Evolutionary conservation across 441 rosid species (phyloP).

Genomic region (Croton setiger): DNA sequence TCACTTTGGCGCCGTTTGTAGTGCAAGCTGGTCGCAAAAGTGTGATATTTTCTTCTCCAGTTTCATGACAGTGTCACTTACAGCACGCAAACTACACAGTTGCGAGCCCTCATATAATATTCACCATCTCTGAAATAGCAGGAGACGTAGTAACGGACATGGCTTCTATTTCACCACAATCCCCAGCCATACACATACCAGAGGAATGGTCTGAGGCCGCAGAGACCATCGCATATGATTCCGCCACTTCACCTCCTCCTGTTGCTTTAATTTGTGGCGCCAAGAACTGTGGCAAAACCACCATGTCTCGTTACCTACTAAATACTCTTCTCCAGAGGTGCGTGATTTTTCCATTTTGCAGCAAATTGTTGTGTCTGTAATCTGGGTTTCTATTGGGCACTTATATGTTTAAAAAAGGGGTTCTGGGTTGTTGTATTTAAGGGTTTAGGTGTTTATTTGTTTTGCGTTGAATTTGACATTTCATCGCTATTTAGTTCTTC

Average conservation of each 20-base stretch:
- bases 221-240: constrained; percentile 43
- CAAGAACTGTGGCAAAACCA: constrained; percentile 79
- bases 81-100: not conserved
- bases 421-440: not conserved
- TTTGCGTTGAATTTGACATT: constrained; percentile 7
- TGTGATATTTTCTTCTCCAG: not conserved
- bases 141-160: constrained; percentile 1
- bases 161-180: constrained; percentile 24
- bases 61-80: not conserved
- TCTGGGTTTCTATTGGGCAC: not conserved
- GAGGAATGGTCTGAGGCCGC: constrained; percentile 77
- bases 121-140: not conserved
- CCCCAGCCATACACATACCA: constrained; percentile 42
- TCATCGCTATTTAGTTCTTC: not conserved
- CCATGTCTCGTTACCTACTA: constrained; percentile 80
- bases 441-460: not conserved
- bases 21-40: not conserved
- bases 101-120: not conserved
- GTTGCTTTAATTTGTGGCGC: constrained; percentile 69
- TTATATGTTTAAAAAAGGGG: not conserved
- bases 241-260: constrained; percentile 50
- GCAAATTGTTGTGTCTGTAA: not conserved
- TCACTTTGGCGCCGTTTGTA: too few species aligned
- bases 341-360: not conserved
- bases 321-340: constrained; percentile 74